A percentile compares a stretch with the other conserved stretches of the same genome.
Evolutionary conservation across 805 yeast genomes (phyloP).

Genomic region (Pichia paraexigua): DNA sequence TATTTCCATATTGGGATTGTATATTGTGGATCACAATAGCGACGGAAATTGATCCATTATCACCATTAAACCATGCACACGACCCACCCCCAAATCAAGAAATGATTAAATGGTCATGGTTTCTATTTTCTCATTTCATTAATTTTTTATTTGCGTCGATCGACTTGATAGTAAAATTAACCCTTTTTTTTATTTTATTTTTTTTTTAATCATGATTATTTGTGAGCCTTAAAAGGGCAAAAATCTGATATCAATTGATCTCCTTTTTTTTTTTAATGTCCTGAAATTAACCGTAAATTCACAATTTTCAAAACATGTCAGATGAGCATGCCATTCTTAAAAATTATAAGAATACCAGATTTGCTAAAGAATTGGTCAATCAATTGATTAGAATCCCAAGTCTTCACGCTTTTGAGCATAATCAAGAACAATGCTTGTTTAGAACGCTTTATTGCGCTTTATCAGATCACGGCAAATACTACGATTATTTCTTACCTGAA

Average conservation of each 20-base stretch:
- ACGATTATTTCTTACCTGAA: constrained; percentile 7
- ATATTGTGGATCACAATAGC: too few relatives aligned
- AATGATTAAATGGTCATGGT: too few relatives aligned
- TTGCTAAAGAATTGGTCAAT: constrained; percentile 4
- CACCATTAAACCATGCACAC: too few relatives aligned
- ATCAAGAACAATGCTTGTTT: constrained; percentile 6
- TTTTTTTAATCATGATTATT: too few relatives aligned
- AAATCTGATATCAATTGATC: background rate
- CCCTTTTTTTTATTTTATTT: too few relatives aligned
- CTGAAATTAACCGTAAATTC: background rate
- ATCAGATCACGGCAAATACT: constrained; percentile 9
- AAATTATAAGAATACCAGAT: constrained; percentile 6
- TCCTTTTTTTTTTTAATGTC: too few relatives aligned
- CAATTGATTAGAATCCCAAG: constrained; percentile 9
- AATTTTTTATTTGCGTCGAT: too few relatives aligned
- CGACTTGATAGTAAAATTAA: too few relatives aligned
- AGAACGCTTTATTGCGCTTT: constrained; percentile 12
- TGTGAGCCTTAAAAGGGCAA: background rate
- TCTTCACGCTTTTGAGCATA: constrained; percentile 1
- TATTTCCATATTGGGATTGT: too few relatives aligned
- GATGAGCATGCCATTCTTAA: background rate
- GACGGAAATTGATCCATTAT: too few relatives aligned
- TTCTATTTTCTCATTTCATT: too few relatives aligned
- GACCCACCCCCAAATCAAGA: too few relatives aligned
- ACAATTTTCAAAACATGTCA: background rate